These are phyloP conservation scores for Lecanicillium sp. DNA, from an alignment of 2,329 filamentous ascomycete species.

Conservation along the genomic window DNA sequence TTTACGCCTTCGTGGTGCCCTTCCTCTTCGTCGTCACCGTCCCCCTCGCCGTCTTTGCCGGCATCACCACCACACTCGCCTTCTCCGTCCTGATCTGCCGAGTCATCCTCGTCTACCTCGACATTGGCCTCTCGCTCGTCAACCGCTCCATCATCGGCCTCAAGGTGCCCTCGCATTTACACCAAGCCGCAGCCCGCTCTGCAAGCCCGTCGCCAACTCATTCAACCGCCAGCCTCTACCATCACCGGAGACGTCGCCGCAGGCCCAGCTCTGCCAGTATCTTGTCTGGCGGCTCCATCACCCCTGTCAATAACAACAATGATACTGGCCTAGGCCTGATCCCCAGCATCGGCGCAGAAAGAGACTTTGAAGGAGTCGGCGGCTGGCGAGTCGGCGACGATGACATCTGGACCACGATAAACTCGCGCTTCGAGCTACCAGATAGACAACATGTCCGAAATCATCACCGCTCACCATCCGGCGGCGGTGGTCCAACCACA, in stretches of 20 bases:
- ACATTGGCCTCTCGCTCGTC: conserved; percentile 50
- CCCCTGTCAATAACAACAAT: conserved; percentile 25
- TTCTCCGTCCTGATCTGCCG: conserved; percentile 53
- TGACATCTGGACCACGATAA: conserved; percentile 42
- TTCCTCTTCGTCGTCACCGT: conserved; percentile 54
- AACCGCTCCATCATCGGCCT: conserved; percentile 43
- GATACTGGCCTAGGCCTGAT: conserved; percentile 31
- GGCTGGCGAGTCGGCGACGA: conserved; percentile 46
- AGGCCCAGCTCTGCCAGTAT: conserved; percentile 24
- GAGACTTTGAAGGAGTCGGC: conserved; percentile 52
- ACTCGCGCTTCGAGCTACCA: conserved; percentile 41
- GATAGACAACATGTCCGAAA: conserved; percentile 31
- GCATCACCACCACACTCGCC: conserved; percentile 53
- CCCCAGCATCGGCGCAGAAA: conserved; percentile 39
- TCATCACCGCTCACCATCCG: conserved; percentile 34
- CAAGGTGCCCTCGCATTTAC: conserved; percentile 21
- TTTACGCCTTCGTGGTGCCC: conserved; percentile 51
- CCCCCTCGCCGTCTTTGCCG: conserved; percentile 54
- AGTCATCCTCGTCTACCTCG: conserved; percentile 53
- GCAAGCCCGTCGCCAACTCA: conserved; percentile 11
- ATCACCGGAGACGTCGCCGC: conserved; percentile 20
- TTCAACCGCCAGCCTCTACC: conserved; percentile 6
- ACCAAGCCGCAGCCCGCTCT: conserved; percentile 14
- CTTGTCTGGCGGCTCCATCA: conserved; percentile 23
- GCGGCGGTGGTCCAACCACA: conserved; percentile 22